Percentiles rank a stretch among this genome's conserved stretches.
phyloP scores from a whole-genome alignment of 257 asterid species.

The Nyctanthes arbortristis region DNA sequence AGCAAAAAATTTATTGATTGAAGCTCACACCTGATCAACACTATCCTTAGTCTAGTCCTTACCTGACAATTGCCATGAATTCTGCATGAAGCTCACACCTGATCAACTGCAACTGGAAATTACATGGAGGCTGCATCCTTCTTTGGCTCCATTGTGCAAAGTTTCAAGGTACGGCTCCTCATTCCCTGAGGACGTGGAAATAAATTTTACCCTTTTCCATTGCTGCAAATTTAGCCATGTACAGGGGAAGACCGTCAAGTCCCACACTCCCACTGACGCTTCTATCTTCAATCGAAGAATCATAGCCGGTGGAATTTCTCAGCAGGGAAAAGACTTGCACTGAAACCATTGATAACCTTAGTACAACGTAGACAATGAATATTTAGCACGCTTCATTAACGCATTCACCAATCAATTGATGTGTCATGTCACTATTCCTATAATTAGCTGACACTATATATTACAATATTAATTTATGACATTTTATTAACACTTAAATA shows the following conservation, averaged over 20 bases:
- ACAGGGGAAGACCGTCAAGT: conserved; percentile 37
- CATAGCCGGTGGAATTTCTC: conserved; percentile 50
- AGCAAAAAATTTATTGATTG: conserved; percentile 83
- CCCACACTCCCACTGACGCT: conserved; percentile 60
- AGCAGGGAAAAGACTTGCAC: conserved; percentile 54
- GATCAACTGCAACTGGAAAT: conserved; percentile 67
- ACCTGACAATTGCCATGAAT: conserved; percentile 55
- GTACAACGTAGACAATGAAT: conserved; percentile 58
- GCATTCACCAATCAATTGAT: too few species aligned
- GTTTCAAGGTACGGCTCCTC: conserved; percentile 47
- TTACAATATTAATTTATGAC: too few species aligned
- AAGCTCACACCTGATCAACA: conserved; percentile 56
- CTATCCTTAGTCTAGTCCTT: conserved; percentile 54
- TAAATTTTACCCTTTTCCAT: conserved; percentile 69
- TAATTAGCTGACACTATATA: too few species aligned
- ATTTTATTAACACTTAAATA: too few species aligned
- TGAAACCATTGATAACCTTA: conserved; percentile 63
- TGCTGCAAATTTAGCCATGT: conserved; percentile 68
- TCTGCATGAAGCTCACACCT: conserved; percentile 73
- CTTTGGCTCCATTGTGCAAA: conserved; percentile 58
- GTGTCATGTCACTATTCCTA: too few species aligned
- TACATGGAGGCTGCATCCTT: conserved; percentile 45
- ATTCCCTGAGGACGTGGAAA: conserved; percentile 72
- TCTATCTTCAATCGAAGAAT: conserved; percentile 47
- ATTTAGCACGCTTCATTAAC: too few species aligned